A percentile compares a stretch with the other conserved stretches of the same genome.
phyloP scores from a whole-genome alignment of 202 grass and related monocot genomes.

The Bolboschoenoplectus hybrid region DNA sequence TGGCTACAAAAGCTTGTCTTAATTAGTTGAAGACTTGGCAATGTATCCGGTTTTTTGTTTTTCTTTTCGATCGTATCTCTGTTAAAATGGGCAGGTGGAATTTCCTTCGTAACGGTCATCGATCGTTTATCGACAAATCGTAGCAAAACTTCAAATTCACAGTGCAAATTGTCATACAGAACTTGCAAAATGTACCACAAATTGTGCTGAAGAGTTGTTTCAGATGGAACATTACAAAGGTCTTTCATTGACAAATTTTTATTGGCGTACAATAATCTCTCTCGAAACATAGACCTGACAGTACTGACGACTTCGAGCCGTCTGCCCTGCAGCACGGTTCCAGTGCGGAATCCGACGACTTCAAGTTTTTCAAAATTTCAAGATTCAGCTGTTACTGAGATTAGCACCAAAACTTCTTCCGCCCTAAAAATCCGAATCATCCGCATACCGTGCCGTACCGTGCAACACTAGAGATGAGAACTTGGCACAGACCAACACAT shows the following conservation, averaged over 20 bases:
- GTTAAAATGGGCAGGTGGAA: constrained; percentile 1
- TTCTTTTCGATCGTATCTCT: constrained; percentile 21
- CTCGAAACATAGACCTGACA: not conserved
- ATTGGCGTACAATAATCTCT: not conserved
- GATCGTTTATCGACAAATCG: not conserved
- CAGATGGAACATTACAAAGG: not conserved
- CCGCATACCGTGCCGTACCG: not conserved
- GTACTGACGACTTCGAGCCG: not conserved
- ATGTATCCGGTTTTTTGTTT: constrained; percentile 27
- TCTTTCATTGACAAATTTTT: not conserved
- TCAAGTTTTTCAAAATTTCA: not conserved
- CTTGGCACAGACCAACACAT: not conserved
- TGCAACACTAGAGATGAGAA: not conserved
- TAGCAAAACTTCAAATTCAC: not conserved
- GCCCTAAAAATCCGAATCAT: not conserved
- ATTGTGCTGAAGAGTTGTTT: not conserved
- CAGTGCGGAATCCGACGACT: not conserved
- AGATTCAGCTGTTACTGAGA: not conserved
- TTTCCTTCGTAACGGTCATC: not conserved
- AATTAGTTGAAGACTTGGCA: constrained; percentile 42
- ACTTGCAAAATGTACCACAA: not conserved
- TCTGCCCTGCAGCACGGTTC: not conserved
- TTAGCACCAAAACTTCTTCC: not conserved
- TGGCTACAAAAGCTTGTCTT: constrained; percentile 43
- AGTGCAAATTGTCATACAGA: not conserved